Conservation (phyloP, 1,139 yeast genomes). For the Kurtzmaniella natalensis region DNA sequence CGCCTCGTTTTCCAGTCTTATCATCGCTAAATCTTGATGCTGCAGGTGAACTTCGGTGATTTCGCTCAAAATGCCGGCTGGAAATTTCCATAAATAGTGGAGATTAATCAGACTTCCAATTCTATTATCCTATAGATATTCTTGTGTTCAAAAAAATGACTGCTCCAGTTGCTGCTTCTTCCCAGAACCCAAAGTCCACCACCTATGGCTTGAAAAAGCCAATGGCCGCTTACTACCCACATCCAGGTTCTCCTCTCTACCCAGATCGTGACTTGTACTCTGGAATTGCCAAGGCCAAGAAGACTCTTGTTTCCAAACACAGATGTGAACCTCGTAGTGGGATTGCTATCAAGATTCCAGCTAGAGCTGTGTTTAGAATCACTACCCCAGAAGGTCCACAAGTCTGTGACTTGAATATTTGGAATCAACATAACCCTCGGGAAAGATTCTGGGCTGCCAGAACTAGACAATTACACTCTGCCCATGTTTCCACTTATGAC, state of each 20-base stretch:
- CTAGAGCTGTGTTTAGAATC: slow-evolving; percentile 53
- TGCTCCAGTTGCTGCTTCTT: slow-evolving; percentile 18
- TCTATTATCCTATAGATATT: too few relatives aligned
- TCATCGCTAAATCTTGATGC: too few relatives aligned
- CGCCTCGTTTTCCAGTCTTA: too few relatives aligned
- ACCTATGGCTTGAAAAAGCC: slow-evolving; percentile 45
- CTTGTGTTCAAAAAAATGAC: too few relatives aligned
- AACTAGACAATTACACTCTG: slow-evolving; percentile 62
- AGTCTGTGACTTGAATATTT: slow-evolving; percentile 63
- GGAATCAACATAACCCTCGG: slow-evolving; percentile 58
- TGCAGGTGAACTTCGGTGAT: too few relatives aligned
- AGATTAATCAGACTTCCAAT: too few relatives aligned
- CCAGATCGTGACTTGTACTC: slow-evolving; percentile 47
- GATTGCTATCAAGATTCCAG: slow-evolving; percentile 57
- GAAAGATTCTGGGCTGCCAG: slow-evolving; percentile 70
- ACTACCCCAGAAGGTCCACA: slow-evolving; percentile 69
- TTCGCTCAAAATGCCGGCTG: too few relatives aligned
- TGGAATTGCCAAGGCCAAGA: slow-evolving; percentile 38
- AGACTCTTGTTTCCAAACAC: slow-evolving; percentile 31
- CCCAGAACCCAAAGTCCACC: slow-evolving; percentile 38
- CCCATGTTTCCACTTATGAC: slow-evolving; percentile 60
- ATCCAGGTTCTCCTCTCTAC: slow-evolving; percentile 47
- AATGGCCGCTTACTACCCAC: slow-evolving; percentile 55
- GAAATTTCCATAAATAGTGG: too few relatives aligned
- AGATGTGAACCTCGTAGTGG: slow-evolving; percentile 53